Evolutionary conservation across 2,329 filamentous ascomycete species (phyloP), one percentile per base, ranked within the genome.

Genomic region (Colletotrichum brevisporum): DNA sequence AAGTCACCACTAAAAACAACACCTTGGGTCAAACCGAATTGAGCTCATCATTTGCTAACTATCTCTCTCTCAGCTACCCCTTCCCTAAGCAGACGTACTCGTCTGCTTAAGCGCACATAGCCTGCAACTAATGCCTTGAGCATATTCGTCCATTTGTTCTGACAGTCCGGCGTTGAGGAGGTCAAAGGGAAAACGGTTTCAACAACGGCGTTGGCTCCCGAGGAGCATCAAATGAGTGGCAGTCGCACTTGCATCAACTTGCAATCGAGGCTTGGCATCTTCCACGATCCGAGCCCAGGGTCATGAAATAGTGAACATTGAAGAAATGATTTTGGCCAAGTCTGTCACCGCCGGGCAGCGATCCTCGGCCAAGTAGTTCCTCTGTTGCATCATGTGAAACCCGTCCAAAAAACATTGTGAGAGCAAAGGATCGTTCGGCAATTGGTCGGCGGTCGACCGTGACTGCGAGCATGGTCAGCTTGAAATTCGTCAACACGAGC

Each of bases 1-100:
- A 92, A 88, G 93, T 92, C 48, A 58, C 66, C 54, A 50, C 66
- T 62, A 6, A 16, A 31, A 26, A 43, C 21, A 6, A 39, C 36
- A 45, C 21, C 31, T 18, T 21, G 21, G 26, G 6, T 36, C 31
- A 10, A 10, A 36, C 8, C 31, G 31, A 36, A 36, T 36, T 45
- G 71, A 36, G 31, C 27, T 45, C 53, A 36, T 67, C 57, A 70
- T 48, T 69, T 58, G 58, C 67, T 70, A 63, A 70, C 47, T 68
- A 66, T 64, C 63, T 56, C 57, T 64, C 63, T 56, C 57, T 18
- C 78, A 94, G 92, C 74, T 95, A 90, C 85, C 93, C 93, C 74
- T 92, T 90, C 86, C 92, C 92, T 77, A 95, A 95, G 88, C 90
- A 95, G 83, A 84, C 89, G 73, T 95, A 94, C 83, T 81, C 86